Base-by-base conservation (phyloP, 768 basidiomycete species). In the Trametes coccinea region DNA sequence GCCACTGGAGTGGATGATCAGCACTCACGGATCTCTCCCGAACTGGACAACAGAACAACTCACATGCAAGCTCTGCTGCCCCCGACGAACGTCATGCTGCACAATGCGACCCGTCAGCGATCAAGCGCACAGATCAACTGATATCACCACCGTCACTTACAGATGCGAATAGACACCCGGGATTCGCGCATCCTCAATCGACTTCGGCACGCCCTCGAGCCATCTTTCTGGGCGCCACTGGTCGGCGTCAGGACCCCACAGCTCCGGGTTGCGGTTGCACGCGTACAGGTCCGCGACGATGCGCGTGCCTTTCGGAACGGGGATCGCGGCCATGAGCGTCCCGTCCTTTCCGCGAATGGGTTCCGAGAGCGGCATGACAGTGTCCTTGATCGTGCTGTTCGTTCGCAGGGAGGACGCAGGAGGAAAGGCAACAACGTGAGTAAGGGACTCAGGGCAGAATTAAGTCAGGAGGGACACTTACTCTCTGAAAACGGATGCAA, bases 341-440 rank as follows among this genome's bases (percentile, higher is more conserved):
- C 80, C 80, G 66, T 80, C 73, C 1, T 64, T 45, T 7, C 76
- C 75, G 41, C 65, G 65, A 39, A 83, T 67, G 0, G 80, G 79
- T 2, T 63, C 67, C 0, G 70, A 73, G 14, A 83, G 71, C 4
- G 83, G 82, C 5, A 83, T 64, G 10, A 80, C 56, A 10, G 67
- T 66, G 56, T 80, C 78, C 55, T 77, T 59, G 11, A 66, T 63
- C 11, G 76, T 63, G 3, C 80, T 82, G 58, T 16, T 13, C n/a
- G 5, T 17, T 14, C 14, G 16, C 22, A 43, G 41, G 31, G 7
- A 27, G 3, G 22, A 8, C 14, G 3, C 30, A 27, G 11, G 8
- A 22, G 47, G 2, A 27, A 16, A 0, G 27, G 30, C 17, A 39
- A 56, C 33, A 16, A 39, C 13, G 29, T 29, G n/a, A 5, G 34